Evolutionary conservation across 2,329 filamentous ascomycete genomes (phyloP), one percentile per base, ranked within the genome.

Genomic region (Colletotrichum gigasporum): DNA sequence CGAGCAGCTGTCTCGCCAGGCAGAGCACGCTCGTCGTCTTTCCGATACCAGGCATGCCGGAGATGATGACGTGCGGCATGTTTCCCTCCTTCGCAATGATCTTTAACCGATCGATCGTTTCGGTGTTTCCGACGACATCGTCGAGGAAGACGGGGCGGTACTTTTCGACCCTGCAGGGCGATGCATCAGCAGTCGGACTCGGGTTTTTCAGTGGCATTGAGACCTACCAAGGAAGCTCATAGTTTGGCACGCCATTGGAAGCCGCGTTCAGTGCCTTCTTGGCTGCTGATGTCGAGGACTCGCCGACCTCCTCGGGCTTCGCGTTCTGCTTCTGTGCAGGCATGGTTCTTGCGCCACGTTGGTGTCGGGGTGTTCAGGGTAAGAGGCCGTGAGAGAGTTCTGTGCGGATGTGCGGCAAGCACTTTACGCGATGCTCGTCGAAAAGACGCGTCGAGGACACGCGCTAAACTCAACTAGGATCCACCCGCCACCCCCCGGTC

Each of bases 61-160:
- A 97, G 73, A 99, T 98, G 79, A 99, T 98, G 73, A 99, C 89
- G 80, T 99, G 96, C 2, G 96, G 96, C 94, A 99, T 97, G 80
- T 99, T 99, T 71, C 96, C 96, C 81, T 98, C 96, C 78, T 94
- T 96, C 47, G 96, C 94, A 71, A 99, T 98, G 73, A 99, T 98
- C 76, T 98, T 98, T 72, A 99, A 83, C 58, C 96, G 91, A 78
- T 98, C 95, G 72, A 99, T 94, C 1, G 96, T 99, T 77, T 99
- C 96, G 18, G 93, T 97, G 79, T 99, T 99, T 74, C 96, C 96
- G 57, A 99, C 96, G 55, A 99, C 90, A 80, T 99, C 95, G 80
- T 98, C 94, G 28, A 99, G 89, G 79, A 96, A 96, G 55, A 97
- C 87, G 1, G 96, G 96, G 37, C 96, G 88, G 82, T 98, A 99